Evolutionary conservation across 2,329 filamentous ascomycete genomes (phyloP), one percentile per base, ranked within the genome.

Genomic region (Bipolaris victoriae): DNA sequence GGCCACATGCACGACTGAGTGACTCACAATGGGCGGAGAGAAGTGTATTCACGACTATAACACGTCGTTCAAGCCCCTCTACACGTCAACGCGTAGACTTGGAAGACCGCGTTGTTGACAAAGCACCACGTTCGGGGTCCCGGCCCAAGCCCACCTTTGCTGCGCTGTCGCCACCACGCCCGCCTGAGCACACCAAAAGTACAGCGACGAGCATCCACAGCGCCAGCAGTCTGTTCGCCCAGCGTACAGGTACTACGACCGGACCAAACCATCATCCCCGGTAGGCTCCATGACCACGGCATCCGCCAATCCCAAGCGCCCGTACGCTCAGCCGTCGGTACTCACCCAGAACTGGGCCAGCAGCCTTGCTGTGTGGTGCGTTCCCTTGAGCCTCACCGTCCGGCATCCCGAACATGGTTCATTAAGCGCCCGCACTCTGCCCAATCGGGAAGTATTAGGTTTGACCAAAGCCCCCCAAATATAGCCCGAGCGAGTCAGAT

Each of bases 21-120:
- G 74, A 76, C 70, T 76, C 74, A 76, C 62, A 62, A 60, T 65
- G 60, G 70, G 66, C 70, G 66, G 67, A 52, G 64, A 65, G 55
- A 55, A 64, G 39, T 16, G 18, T 22, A 40, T 64, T 70, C 74
- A 65, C 74, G 73, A 74, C 73, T 72, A 76, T 73, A 76, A 76
- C 74, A 75, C 73, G 74, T 64, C 63, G 62, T 46, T 58, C 41
- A 67, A 55, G 61, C 55, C 68, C 55, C 67, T 29, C 65, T 62
- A 66, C 51, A 57, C 58, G 53, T 62, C 57, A 55, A 62, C 72
- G 71, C 70, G 72, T 71, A 20, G 7, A 62, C 71, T 68, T 68
- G 69, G 72, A 69, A 54, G 40, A 68, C 63, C 73, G 72, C 72
- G 72, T 75, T 67, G 62, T 64, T 61, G 52, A 50, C 52, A 48